Percentiles rank a stretch among this genome's conserved stretches.
phyloP scores from a whole-genome alignment of 305 asterid species.

The Fraxinus floribunda region DNA sequence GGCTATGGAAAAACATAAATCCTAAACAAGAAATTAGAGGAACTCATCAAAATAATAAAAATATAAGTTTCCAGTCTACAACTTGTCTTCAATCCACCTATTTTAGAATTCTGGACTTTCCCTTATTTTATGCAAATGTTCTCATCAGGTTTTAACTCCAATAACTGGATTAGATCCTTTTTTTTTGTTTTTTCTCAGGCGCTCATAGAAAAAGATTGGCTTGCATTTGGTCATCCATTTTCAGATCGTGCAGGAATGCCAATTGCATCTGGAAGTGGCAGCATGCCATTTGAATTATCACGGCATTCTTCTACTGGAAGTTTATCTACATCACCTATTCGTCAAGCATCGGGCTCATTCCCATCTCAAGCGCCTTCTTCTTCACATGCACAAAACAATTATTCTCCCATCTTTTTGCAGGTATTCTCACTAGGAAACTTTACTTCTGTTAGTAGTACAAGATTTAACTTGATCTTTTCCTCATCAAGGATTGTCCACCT shows the following conservation, averaged over 20 bases:
- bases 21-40: neutral
- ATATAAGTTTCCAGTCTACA: neutral
- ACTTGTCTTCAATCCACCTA: neutral
- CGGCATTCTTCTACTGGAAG: slow-evolving; percentile 80
- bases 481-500: neutral
- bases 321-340: slow-evolving; percentile 66
- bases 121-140: neutral
- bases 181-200: slow-evolving; percentile 46
- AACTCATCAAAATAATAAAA: neutral
- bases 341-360: slow-evolving; percentile 63
- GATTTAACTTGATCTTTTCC: slow-evolving; percentile 11
- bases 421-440: slow-evolving; percentile 34
- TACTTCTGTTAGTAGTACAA: neutral
- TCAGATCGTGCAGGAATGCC: slow-evolving; percentile 93
- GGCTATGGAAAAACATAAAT: neutral
- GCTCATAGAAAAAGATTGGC: slow-evolving; percentile 96
- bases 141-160: slow-evolving; percentile 2
- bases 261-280: slow-evolving; percentile 64
- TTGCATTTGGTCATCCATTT: slow-evolving; percentile 99
- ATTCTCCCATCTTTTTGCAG: slow-evolving; percentile 95
- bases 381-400: slow-evolving; percentile 81
- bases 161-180: slow-evolving; percentile 21
- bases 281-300: slow-evolving; percentile 62
- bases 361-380: slow-evolving; percentile 52
- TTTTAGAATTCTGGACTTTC: neutral